Conservation (phyloP, 176 grass and related monocot species). For the Hyparrhenia diplandra region DNA sequence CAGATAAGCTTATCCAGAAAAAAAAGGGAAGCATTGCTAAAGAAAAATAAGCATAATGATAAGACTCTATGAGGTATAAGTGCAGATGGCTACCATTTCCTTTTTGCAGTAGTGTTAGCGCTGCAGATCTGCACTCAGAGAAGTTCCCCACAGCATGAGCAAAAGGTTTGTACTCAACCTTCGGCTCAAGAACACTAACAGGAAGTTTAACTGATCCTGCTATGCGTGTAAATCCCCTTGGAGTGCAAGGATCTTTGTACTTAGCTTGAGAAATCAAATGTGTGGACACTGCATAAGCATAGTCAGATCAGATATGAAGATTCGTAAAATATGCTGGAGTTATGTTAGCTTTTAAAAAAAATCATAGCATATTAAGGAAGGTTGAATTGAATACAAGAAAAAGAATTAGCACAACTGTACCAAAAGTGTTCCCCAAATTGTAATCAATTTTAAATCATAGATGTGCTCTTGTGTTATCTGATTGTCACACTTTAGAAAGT, state of each 20-base stretch:
- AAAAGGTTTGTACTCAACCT: conserved; percentile 33
- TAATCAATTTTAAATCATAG: conserved; percentile 8
- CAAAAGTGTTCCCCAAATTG: not conserved
- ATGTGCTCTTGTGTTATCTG: not conserved
- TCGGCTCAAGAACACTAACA: conserved; percentile 41
- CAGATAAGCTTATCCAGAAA: not conserved
- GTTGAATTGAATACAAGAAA: not conserved
- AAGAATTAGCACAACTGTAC: not conserved
- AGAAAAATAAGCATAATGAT: not conserved
- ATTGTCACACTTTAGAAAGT: not conserved
- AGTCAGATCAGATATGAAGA: conserved; percentile 15
- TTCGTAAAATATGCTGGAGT: not conserved
- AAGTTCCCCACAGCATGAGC: conserved; percentile 70
- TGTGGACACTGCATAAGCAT: conserved; percentile 47
- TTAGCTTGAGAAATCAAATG: conserved; percentile 49
- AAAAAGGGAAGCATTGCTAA: not conserved
- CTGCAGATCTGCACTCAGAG: conserved; percentile 72
- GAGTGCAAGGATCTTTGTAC: conserved; percentile 87
- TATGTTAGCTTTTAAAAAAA: not conserved
- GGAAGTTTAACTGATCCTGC: conserved; percentile 38
- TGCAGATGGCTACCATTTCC: conserved; percentile 59
- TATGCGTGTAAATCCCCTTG: conserved; percentile 52
- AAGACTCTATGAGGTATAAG: not conserved
- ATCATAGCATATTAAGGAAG: not conserved
- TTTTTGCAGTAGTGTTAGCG: conserved; percentile 60